A percentile compares a stretch with the other conserved stretches of the same genome.
Conservation (phyloP, 768 basidiomycete species). For the Naganishia kalamii region DNA sequence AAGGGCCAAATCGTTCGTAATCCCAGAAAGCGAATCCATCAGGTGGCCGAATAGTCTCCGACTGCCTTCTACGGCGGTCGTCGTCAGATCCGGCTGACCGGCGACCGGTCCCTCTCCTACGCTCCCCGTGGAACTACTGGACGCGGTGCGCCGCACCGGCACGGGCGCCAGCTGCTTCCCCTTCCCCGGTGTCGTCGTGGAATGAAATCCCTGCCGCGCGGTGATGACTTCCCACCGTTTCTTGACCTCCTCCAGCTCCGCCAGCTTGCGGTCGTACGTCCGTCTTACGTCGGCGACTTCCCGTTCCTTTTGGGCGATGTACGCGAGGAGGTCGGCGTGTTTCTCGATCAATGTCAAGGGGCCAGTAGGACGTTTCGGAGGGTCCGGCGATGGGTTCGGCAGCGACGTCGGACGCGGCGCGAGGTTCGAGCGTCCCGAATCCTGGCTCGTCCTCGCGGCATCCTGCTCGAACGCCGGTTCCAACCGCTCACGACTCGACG, state of each 20-base stretch:
- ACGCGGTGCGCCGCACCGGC: neutral
- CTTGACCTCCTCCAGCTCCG: neutral
- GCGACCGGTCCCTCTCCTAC: neutral
- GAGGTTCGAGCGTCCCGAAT: neutral
- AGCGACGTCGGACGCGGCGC: neutral
- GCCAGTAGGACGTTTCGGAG: neutral
- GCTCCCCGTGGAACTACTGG: neutral
- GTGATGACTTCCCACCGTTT: slow-evolving; percentile 2
- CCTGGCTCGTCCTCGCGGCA: neutral
- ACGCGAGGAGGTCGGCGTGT: slow-evolving; percentile 9
- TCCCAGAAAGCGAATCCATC: slow-evolving; percentile 6
- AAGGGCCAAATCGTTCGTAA: neutral
- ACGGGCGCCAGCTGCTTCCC: neutral
- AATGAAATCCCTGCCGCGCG: neutral
- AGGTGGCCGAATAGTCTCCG: slow-evolving; percentile 3
- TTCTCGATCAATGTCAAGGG: slow-evolving; percentile 3
- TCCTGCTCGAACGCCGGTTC: neutral
- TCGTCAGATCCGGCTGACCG: neutral
- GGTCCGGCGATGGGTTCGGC: neutral
- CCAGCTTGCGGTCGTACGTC: neutral
- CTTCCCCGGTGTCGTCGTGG: neutral
- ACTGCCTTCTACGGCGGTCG: slow-evolving; percentile 2
- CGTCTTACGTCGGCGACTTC: neutral
- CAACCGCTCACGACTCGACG: neutral
- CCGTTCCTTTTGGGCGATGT: slow-evolving; percentile 13